Evolutionary conservation across 768 basidiomycete genomes (phyloP).

Genomic region (Termitomyces sp.): DNA sequence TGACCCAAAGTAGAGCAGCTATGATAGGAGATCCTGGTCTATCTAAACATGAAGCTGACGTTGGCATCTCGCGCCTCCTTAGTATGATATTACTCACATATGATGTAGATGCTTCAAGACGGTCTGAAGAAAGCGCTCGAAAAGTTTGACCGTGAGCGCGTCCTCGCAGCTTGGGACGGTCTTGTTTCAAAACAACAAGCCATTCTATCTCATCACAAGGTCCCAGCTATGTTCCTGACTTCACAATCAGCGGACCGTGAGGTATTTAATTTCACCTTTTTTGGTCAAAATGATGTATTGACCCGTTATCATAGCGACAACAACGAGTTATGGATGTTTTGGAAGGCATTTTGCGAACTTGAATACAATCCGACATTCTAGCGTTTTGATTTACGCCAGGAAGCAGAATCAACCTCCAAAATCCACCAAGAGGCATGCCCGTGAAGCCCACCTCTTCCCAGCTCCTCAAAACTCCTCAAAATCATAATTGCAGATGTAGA

Average conservation of each 20-base stretch:
- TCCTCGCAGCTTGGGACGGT: conserved; percentile 72
- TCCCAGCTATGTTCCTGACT: conserved; percentile 73
- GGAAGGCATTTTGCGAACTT: conserved; percentile 37
- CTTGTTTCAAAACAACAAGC: conserved; percentile 70
- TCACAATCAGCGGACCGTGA: conserved; percentile 45
- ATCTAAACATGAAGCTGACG: conserved; percentile 68
- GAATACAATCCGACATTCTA: neutral
- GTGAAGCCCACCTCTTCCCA: too few relatives aligned
- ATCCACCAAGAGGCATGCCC: neutral
- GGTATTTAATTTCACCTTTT: conserved; percentile 31
- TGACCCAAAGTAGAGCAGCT: conserved; percentile 43
- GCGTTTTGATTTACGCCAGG: neutral
- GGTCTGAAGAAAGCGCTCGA: conserved; percentile 61
- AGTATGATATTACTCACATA: neutral
- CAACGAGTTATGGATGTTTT: conserved; percentile 67
- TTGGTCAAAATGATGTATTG: neutral
- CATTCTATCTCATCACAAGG: conserved; percentile 50
- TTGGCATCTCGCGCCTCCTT: conserved; percentile 18
- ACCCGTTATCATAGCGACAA: conserved; percentile 50
- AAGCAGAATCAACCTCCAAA: neutral
- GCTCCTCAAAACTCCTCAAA: neutral
- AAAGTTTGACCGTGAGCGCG: conserved; percentile 68
- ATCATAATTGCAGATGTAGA: neutral
- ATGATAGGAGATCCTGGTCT: conserved; percentile 57
- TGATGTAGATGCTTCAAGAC: conserved; percentile 58